Percentiles rank a stretch among this genome's conserved stretches.
Evolutionary conservation across 2,329 filamentous ascomycete genomes (phyloP).

Genomic region (Trematosphaeria pertusa): DNA sequence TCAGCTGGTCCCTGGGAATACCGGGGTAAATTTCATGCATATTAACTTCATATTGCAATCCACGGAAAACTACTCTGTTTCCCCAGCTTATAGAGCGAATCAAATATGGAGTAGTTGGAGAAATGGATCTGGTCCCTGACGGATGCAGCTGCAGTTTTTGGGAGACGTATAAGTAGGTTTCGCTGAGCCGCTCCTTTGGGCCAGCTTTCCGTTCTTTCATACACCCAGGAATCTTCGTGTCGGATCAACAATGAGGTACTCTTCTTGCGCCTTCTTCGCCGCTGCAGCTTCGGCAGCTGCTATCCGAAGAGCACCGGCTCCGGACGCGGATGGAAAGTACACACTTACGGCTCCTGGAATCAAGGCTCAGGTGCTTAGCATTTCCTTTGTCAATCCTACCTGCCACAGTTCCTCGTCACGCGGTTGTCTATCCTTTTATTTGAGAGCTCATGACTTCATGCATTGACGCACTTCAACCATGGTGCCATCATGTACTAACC

Average conservation of each 20-base stretch:
- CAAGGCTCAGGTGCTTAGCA: conserved; percentile 31
- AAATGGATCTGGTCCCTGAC: conserved; percentile 16
- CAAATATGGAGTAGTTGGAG: conserved; percentile 18
- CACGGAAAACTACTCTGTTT: conserved; percentile 13
- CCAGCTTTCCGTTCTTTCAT: conserved; percentile 6
- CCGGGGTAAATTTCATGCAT: conserved; percentile 27
- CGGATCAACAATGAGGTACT: conserved; percentile 31
- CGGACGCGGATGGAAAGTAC: conserved; percentile 37
- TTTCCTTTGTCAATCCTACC: neutral
- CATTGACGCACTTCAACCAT: too few species aligned
- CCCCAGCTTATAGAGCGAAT: conserved; percentile 21
- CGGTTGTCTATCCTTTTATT: neutral
- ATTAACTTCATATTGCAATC: conserved; percentile 28
- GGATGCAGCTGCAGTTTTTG: conserved; percentile 13
- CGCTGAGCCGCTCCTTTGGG: conserved; percentile 10
- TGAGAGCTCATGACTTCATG: too few species aligned
- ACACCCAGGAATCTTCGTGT: conserved; percentile 1
- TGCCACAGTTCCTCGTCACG: neutral
- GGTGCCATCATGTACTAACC: too few species aligned
- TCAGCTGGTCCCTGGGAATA: conserved; percentile 22
- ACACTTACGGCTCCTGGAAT: conserved; percentile 41
- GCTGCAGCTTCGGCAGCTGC: conserved; percentile 24
- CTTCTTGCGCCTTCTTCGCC: conserved; percentile 23
- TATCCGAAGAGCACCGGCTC: conserved; percentile 15
- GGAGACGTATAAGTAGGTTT: conserved; percentile 22